Base-by-base conservation (phyloP, 345 rosid genomes). In the Aquilaria sinensis region DNA sequence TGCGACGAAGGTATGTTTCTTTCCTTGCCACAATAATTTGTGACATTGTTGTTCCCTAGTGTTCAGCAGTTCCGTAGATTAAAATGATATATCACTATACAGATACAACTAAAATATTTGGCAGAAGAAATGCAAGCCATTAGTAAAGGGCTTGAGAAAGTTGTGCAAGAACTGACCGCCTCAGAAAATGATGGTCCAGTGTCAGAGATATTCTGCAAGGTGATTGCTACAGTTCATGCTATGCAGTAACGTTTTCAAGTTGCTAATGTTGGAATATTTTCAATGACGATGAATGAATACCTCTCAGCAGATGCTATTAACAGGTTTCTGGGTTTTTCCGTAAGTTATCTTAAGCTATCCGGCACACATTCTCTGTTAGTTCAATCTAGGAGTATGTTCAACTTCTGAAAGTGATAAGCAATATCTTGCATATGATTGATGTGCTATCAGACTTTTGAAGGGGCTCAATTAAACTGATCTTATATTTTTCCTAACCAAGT, bases 61-160 rank as follows among this genome's bases (percentile, higher is more conserved):
- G 29, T 31, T 57, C 54, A 31, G 46, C 51, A 54, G 51, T 53
- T 63, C 9, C 60, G 49, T 10, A 58, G 62, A 58, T 60, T 3
- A 37, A 56, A 64, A 14, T 31, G 60, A 34, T 52, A 29, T 32
- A 50, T 65, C 53, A 15, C 52, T 47, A 58, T 58, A 61, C 72
- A 89, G 96, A 75, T 84, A 72, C 96, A 89, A 83, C 63, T 89
- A 77, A 89, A 89, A 75, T 77, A 62, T 76, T 70, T 89, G 74
- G 94, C 96, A 10, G 96, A 89, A 72, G 96, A 89, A 75, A 89
- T 89, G 96, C 96, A 89, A 74, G 94, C 94, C 68, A 77, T 89
- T 56, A 86, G 76, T 73, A 86, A 86, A 80, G 96, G 96, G 58
- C 73, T 89, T 66, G 96, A 89, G 75, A 89, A 89, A 57, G 88